Base-by-base conservation (phyloP, 192 early-diverging fungal genomes). In the Allomyces macrogynus region DNA sequence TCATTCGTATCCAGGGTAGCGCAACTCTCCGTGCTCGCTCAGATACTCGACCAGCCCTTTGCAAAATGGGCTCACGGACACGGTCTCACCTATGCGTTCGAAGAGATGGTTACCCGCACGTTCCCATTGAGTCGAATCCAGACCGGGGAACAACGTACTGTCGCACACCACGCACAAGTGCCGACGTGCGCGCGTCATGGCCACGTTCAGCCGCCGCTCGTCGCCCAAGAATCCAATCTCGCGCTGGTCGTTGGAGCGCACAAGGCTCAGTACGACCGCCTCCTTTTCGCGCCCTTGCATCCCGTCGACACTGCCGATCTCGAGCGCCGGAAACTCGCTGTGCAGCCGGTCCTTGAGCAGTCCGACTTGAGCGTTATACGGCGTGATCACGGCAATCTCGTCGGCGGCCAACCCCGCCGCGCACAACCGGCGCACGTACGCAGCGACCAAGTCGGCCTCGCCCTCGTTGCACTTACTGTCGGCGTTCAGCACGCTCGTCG, bases 211-310 rank as follows among this genome's bases (percentile, higher is more conserved):
- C 25, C 93, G 78, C 40, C 91, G 77, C 61, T 79, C 79, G 54
- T 96, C 91, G 0, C 71, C 70, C 64, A 96, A 74, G 67, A 96
- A 96, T 4, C 93, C 93, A 23, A 93, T 81, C 62, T 91, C 82
- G 5, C 80, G 79, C 18, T 75, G 72, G n/a, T 75, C 78, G 69
- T 96, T 95, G 24, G 86, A 86, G n/a, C 92, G 73, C 16, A 95
- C 91, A 5, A 93, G 73, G 1, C 84, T 81, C 24, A 95, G 61
- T 10, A 96, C 74, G 27, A 93, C 81, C 0, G 86, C 89, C 68
- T 93, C 88, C 67, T 90, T 90, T 69, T 96, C 93, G 42, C 89
- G 82, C 7, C 93, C 93, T 71, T 94, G 91, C 67, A 92, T 89
- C 1, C 91, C 89, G 68, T 94, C 91, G 7, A 94, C 89, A 5